Conservation (phyloP, 139 green algal genomes). For the Chlorella sp. region DNA sequence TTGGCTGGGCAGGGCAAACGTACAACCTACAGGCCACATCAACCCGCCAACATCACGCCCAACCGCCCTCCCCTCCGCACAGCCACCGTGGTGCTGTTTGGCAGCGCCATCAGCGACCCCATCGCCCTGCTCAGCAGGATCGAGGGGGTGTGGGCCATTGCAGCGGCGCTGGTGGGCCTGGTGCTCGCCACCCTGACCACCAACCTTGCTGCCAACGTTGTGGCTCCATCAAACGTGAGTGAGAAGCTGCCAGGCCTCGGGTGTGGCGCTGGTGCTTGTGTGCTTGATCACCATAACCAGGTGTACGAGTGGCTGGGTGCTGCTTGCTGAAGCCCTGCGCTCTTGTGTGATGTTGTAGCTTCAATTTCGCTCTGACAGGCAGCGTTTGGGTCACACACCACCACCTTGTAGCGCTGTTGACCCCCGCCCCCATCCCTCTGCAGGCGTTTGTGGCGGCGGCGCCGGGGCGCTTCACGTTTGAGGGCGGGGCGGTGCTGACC, state of each 20-base stretch:
- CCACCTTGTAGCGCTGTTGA: not conserved
- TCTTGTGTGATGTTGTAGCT: not conserved
- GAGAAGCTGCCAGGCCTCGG: too few species aligned
- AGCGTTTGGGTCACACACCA: too few species aligned
- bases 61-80: not conserved
- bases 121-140: slow-evolving; percentile 68
- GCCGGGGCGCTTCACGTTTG: slow-evolving; percentile 2
- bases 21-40: too few species aligned
- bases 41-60: too few species aligned
- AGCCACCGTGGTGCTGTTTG: slow-evolving; percentile 79
- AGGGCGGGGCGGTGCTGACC: not conserved
- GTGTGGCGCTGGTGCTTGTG: too few species aligned
- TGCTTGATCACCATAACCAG: too few species aligned
- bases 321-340: not conserved
- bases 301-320: too few species aligned
- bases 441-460: slow-evolving; percentile 9
- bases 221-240: slow-evolving; percentile 56
- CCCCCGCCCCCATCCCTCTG: not conserved
- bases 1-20: too few species aligned
- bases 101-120: slow-evolving; percentile 74
- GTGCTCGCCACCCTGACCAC: slow-evolving; percentile 82
- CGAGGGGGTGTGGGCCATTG: slow-evolving; percentile 53
- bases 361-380: too few species aligned
- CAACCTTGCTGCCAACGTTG: slow-evolving; percentile 89
- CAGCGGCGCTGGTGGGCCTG: slow-evolving; percentile 66